Conservation (phyloP, 2,329 filamentous ascomycete genomes). For the Colletotrichum camelliae region DNA sequence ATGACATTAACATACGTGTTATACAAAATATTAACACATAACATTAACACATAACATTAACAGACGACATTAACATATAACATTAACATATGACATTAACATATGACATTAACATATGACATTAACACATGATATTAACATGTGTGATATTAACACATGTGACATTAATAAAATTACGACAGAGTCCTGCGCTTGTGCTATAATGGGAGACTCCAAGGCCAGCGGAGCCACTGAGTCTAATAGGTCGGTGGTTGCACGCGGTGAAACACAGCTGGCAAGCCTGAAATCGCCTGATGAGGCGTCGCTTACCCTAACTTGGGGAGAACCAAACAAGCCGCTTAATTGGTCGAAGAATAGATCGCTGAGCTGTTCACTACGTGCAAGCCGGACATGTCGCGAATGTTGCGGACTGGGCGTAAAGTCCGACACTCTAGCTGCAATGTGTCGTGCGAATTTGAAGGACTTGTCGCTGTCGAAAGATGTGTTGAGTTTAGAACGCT, state of each 20-base stretch:
- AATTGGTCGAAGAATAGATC: not conserved
- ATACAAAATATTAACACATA: too few relatives aligned
- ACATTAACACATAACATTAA: too few relatives aligned
- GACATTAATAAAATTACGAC: too few relatives aligned
- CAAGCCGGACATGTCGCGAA: not conserved
- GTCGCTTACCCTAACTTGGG: not conserved
- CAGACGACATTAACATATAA: too few relatives aligned
- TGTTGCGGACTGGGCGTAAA: not conserved
- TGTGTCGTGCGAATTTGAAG: not conserved
- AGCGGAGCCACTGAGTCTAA: not conserved
- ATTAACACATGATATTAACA: too few relatives aligned
- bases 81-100: too few relatives aligned
- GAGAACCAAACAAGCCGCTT: not conserved
- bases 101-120: too few relatives aligned
- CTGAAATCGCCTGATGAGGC: not conserved
- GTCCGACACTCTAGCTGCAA: not conserved
- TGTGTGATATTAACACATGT: too few relatives aligned
- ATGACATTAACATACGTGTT: too few relatives aligned
- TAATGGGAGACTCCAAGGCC: not conserved
- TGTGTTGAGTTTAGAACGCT: not conserved
- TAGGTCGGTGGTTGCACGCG: not conserved
- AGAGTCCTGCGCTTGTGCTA: not conserved
- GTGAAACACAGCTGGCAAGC: not conserved
- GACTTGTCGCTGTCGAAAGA: not conserved
- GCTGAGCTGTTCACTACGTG: not conserved